phyloP scores from a whole-genome alignment of 2,329 filamentous ascomycete genomes.

The Nothophaeocryptopus gaeumannii region DNA sequence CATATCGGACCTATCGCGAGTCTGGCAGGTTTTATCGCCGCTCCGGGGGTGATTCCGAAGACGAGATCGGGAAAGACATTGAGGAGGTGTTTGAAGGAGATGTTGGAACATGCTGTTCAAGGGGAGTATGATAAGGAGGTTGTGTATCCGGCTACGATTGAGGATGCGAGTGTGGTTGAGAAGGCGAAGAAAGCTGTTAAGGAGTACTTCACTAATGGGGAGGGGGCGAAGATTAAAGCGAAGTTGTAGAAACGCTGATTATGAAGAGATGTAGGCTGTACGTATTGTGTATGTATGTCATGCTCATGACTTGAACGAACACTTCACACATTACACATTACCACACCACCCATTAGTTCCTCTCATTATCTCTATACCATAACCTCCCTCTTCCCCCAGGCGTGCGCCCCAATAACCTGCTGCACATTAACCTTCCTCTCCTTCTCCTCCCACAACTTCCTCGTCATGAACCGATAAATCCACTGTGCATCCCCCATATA shows the following conservation, averaged over 20 bases:
- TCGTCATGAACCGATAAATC: conserved; percentile 62
- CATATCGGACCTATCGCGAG: conserved; percentile 86
- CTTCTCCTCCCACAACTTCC: conserved; percentile 61
- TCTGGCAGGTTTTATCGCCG: conserved; percentile 81
- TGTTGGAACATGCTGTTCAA: conserved; percentile 77
- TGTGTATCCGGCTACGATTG: conserved; percentile 76
- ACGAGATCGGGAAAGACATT: conserved; percentile 91
- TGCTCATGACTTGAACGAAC: no score
- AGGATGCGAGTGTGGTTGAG: conserved; percentile 72
- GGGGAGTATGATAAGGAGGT: conserved; percentile 71
- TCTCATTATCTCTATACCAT: no score
- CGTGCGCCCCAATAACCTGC: conserved; percentile 39
- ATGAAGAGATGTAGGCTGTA: no score
- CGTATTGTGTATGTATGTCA: no score
- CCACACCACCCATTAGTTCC: no score
- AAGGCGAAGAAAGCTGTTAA: conserved; percentile 68
- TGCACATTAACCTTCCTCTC: conserved; percentile 39
- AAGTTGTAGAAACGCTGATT: conserved; percentile 27
- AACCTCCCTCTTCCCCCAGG: conserved; percentile 45
- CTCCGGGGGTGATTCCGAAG: conserved; percentile 83
- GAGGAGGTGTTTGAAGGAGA: conserved; percentile 73
- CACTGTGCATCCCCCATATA: conserved; percentile 57
- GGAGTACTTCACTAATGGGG: conserved; percentile 65
- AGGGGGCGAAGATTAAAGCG: conserved; percentile 33
- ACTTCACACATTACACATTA: no score